phyloP scores from a whole-genome alignment of 2,329 filamentous ascomycete genomes.

The Nectriaceae sp. region DNA sequence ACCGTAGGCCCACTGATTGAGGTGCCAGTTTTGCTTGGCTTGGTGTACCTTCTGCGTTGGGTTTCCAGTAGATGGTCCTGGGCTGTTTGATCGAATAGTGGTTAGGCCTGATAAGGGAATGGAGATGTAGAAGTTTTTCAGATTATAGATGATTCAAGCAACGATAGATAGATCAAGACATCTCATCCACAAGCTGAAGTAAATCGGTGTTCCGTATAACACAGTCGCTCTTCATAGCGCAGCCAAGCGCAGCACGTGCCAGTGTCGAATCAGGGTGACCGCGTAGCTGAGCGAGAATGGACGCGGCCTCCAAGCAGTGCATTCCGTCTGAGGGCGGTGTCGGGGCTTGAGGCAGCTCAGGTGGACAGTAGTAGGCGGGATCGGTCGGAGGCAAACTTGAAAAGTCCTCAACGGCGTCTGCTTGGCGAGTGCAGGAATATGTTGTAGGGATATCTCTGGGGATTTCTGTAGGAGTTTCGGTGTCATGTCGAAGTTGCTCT shows the following conservation, averaged over 20 bases:
- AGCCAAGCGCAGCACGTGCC: conserved; percentile 33
- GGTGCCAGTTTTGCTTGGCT: conserved; percentile 74
- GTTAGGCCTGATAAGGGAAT: too few relatives aligned
- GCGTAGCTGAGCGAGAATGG: conserved; percentile 42
- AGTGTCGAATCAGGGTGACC: conserved; percentile 31
- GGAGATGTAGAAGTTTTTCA: too few relatives aligned
- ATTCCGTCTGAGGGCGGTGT: conserved; percentile 14
- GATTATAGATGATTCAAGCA: background rate
- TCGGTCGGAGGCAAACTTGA: too few relatives aligned
- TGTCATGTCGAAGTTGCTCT: background rate
- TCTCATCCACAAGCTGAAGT: conserved; percentile 36
- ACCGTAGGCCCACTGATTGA: conserved; percentile 87
- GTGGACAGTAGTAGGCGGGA: too few relatives aligned
- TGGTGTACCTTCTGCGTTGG: conserved; percentile 75
- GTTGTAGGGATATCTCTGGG: background rate
- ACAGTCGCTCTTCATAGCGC: conserved; percentile 26
- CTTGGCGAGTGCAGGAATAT: background rate
- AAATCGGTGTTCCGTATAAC: conserved; percentile 37
- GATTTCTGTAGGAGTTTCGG: background rate
- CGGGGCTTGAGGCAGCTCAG: background rate
- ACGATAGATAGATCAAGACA: conserved; percentile 11
- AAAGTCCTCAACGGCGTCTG: background rate
- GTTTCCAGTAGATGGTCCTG: conserved; percentile 51
- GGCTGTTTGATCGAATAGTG: conserved; percentile 45
- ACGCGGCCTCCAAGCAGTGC: conserved; percentile 29